Percentiles rank a stretch among this genome's conserved stretches.
phyloP scores from a whole-genome alignment of 257 asterid species.

The Coffea eugenioides region DNA sequence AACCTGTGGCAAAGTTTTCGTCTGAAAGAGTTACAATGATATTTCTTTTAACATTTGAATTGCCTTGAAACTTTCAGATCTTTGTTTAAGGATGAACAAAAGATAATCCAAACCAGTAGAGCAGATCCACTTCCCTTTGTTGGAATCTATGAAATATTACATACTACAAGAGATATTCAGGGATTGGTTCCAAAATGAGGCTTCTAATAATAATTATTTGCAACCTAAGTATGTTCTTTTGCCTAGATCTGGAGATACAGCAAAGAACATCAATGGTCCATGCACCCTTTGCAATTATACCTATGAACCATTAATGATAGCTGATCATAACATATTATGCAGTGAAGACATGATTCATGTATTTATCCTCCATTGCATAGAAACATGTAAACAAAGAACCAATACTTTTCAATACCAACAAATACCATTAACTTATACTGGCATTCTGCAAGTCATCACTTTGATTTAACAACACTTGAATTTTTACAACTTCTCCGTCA shows the following conservation, averaged over 20 bases:
- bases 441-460: not conserved
- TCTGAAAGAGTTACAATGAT: not conserved
- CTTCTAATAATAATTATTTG: not conserved
- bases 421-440: not conserved
- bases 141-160: not conserved
- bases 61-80: not conserved
- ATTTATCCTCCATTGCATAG: no score
- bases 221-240: not conserved
- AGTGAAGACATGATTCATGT: not conserved
- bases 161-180: not conserved
- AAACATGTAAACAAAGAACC: not conserved
- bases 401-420: not conserved
- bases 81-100: not conserved
- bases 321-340: not conserved
- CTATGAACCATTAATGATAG: not conserved
- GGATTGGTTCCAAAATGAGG: not conserved
- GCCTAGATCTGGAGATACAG: not conserved
- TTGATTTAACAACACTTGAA: not conserved
- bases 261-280: not conserved
- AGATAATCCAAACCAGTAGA: conserved; percentile 1
- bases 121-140: not conserved
- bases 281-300: not conserved
- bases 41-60: not conserved
- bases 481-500: not conserved
- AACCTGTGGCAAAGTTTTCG: conserved; percentile 51